Conservation (phyloP, 2,329 filamentous ascomycete species). For the Colletotrichum karsti region DNA sequence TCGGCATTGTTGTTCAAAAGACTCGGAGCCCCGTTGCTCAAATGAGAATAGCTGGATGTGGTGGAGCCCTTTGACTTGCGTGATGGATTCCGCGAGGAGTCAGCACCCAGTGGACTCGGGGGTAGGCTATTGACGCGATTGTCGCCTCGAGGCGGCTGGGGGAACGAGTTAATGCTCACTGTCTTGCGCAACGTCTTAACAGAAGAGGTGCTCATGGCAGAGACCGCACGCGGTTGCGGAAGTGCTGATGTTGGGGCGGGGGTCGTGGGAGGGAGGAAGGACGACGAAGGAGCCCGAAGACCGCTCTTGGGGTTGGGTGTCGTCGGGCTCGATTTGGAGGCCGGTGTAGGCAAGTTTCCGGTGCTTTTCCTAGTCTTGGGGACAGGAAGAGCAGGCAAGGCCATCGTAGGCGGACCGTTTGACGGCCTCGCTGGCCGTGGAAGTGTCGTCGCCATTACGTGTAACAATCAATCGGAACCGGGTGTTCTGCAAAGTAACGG, state of each 20-base stretch:
- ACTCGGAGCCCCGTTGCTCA: slow-evolving; percentile 68
- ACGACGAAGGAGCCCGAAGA: slow-evolving; percentile 61
- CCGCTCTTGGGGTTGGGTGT: slow-evolving; percentile 64
- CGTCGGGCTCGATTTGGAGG: slow-evolving; percentile 53
- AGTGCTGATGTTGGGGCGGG: slow-evolving; percentile 62
- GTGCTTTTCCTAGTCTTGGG: slow-evolving; percentile 77
- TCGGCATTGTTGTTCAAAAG: slow-evolving; percentile 83
- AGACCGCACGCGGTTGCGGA: slow-evolving; percentile 63
- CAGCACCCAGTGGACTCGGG: slow-evolving; percentile 66
- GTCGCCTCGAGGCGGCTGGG: slow-evolving; percentile 81
- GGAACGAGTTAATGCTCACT: slow-evolving; percentile 93
- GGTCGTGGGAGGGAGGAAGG: slow-evolving; percentile 60
- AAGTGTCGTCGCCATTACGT: slow-evolving; percentile 67
- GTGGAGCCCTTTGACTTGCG: slow-evolving; percentile 66
- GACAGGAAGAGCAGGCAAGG: slow-evolving; percentile 78
- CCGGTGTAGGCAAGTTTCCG: slow-evolving; percentile 52
- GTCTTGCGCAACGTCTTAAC: slow-evolving; percentile 83
- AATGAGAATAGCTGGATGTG: slow-evolving; percentile 53
- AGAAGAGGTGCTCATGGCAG: slow-evolving; percentile 60
- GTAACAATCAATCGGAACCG: slow-evolving; percentile 7
- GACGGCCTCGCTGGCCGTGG: slow-evolving; percentile 74
- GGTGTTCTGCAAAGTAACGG: slow-evolving; percentile 1
- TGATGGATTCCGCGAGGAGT: slow-evolving; percentile 50
- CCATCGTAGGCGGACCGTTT: slow-evolving; percentile 74
- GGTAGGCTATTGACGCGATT: slow-evolving; percentile 68